Evolutionary conservation across 2,329 filamentous ascomycete genomes (phyloP).

Genomic region (Fusarium algeriense): DNA sequence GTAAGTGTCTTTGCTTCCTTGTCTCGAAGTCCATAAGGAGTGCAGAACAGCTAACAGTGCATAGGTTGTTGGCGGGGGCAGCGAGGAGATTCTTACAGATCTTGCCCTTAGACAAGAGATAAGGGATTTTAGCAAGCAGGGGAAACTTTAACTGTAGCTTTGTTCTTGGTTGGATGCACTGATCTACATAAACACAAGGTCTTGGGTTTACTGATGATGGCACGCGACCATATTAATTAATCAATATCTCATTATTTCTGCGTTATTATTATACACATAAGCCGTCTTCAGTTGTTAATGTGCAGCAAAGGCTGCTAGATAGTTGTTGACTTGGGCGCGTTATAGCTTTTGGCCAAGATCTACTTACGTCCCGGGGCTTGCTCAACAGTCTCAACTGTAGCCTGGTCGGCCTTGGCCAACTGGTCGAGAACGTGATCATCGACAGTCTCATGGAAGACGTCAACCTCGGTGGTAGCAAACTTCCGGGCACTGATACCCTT

Average conservation of each 20-base stretch:
- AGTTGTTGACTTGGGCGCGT: not conserved
- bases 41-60: not conserved
- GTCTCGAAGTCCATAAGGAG: not conserved
- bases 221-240: not conserved
- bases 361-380: slow-evolving; percentile 11
- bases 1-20: not conserved
- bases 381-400: slow-evolving; percentile 23
- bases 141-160: not conserved
- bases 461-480: slow-evolving; percentile 72
- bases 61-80: not conserved
- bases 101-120: not conserved
- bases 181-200: not conserved
- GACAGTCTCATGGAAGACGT: slow-evolving; percentile 66
- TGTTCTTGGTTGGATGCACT: not conserved
- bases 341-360: accelerated
- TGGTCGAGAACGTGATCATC: slow-evolving; percentile 61
- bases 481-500: slow-evolving; percentile 76
- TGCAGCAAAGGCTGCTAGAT: not conserved
- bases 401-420: slow-evolving; percentile 55
- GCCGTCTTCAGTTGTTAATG: not conserved
- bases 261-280: not conserved
- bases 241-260: slow-evolving; percentile 15
- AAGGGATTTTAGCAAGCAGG: not conserved
- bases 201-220: accelerated
- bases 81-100: not conserved